Evolutionary conservation across 495 filamentous ascomycete species (phyloP), one percentile per base, ranked within the genome.

Genomic region (Penicillium roqueforti): DNA sequence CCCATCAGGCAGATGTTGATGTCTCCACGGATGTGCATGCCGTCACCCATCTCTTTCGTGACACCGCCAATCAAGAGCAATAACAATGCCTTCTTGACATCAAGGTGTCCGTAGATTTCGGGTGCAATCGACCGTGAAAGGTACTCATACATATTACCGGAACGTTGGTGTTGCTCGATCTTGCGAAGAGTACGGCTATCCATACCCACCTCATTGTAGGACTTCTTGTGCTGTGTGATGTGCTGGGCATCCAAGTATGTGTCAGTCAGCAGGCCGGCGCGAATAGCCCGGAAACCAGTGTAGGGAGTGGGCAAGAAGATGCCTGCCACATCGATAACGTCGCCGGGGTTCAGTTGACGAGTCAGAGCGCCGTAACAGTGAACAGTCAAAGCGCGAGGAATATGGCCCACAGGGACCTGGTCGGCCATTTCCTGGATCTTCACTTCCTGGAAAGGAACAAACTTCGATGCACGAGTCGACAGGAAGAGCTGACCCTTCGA

Each of bases 1-100:
- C 93, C 93, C 93, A 98, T 97, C 55, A 98, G 77, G 72, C 93
- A 98, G 63, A 97, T 84, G 71, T 98, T 98, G 76, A 98, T 95
- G 62, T 98, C 93, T 58, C 93, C 95, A 76, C 93, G 88, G 72
- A 98, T 98, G 53, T 86, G 81, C 95, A 98, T 97, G 39, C 93
- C 93, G 59, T 98, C 93, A 43, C 92, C 91, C 83, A 98, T 95
- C 59, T 91, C 85, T 73, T 98, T 98, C 13, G 87, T 96, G 9
- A 96, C 95, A 72, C 93, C 93, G 37, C 93, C 93, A 47, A 98
- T 95, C 39, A 98, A 81, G 16, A 97, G 86, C 10, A 98, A 80
- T 4, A 98, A 83, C 16, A 98, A 82, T 5, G 92, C 95, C 70
- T 98, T 98, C 78, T 98, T 98, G 47, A 98, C 93, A 69, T 98